phyloP scores from a whole-genome alignment of 257 asterid genomes.

The Handroanthus guayacan region DNA sequence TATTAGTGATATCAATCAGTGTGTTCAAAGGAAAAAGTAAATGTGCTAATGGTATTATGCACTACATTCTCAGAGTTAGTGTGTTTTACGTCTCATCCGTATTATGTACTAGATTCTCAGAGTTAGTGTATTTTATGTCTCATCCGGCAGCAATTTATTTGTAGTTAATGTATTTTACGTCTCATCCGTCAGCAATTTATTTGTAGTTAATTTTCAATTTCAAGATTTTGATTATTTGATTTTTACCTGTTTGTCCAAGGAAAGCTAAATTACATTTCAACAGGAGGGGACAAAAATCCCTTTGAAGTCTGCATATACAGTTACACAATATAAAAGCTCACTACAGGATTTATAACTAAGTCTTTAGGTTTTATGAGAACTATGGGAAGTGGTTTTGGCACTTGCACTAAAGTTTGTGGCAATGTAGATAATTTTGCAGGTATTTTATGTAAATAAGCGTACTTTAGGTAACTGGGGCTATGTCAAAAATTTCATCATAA shows the following conservation, averaged over 20 bases:
- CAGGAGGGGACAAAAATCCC: neutral
- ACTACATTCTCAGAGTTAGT: neutral
- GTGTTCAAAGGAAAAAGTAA: constrained; percentile 5
- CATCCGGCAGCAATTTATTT: neutral
- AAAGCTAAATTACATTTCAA: neutral
- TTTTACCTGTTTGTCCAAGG: neutral
- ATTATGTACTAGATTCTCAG: too few species aligned
- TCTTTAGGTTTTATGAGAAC: neutral
- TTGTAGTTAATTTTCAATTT: neutral
- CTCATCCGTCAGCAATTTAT: neutral
- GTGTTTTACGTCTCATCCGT: neutral
- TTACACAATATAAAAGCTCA: neutral
- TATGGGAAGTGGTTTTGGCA: neutral
- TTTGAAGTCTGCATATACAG: neutral
- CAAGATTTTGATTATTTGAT: neutral
- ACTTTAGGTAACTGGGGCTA: neutral
- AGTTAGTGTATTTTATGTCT: neutral
- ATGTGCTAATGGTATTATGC: neutral
- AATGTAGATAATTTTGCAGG: neutral
- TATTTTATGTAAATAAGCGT: neutral
- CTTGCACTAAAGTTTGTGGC: neutral
- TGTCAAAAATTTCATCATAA: neutral
- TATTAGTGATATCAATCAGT: neutral
- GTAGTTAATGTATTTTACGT: neutral
- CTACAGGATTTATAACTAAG: neutral